Evolutionary conservation across 371 early-diverging fungal species (phyloP), one percentile per base, ranked within the genome.

Genomic region (Rhizomucor miehei): DNA sequence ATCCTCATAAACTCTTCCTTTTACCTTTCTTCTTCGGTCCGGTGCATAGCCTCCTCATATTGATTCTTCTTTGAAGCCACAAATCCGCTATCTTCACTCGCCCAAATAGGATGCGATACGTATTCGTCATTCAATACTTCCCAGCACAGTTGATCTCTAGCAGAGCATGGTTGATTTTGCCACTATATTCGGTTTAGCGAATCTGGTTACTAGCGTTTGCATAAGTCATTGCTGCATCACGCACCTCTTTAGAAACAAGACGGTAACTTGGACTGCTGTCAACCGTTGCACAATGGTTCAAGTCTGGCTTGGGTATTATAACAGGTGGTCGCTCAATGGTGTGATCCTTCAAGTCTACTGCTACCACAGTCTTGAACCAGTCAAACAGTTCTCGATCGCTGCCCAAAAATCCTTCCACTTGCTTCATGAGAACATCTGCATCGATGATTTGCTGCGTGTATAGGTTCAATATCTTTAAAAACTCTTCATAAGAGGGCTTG

Each of bases 51-150:
- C 67, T 99, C 99, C 71, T 99, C 99, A 60, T 85, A 94, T n/a
- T 75, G 77, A 59, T 95, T 99, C 75, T 97, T 98, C 62, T 94
- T 93, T 67, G 92, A 89, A 43, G 93, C 89, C 45, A 92, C 86
- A 73, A 97, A 98, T 23, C 86, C 92, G 3, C 89, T 91, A 47
- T 95, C 99, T 71, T 99, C 99, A 49, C 92, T 92, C 3, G 91
- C 86, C 86, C 90, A 97, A 11, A 92, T 94, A 3, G 99, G 99
- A 75, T 95, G 95, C 0, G 94, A 92, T 1, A 97, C 89, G 80
- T 92, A 99, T 17, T 86, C 88, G 73, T 95, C 94, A 73, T 99
- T 99, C 35, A 99, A 72, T 1, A 99, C 98, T 66, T 98, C 97
- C 66, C 85, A 88, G 63, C 91, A 86, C 52, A 98, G 74, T 1